Base-by-base conservation (phyloP, 768 basidiomycete species). In the Amanita pallidorosea region DNA sequence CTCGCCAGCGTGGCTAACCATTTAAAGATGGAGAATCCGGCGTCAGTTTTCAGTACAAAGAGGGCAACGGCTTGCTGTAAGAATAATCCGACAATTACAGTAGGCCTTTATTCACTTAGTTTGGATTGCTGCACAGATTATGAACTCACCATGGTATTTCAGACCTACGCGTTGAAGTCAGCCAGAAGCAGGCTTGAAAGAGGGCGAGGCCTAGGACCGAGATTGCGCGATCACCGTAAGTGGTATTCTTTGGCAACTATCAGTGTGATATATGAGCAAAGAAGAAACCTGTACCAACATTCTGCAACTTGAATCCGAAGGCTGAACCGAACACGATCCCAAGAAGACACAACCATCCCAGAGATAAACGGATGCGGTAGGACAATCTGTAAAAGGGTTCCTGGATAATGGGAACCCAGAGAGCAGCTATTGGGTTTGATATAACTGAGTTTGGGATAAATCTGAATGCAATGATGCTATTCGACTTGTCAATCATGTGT, bases 71-170 rank as follows among this genome's bases (percentile, higher is more conserved):
- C 78, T 69, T 93, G 90, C 62, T 96, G 92, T 38, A 85, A 58
- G 66, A 92, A 83, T 17, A 94, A 70, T 17, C 92, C 92, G 44
- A 90, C 83, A 52, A 93, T 81, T 58, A 92, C 79, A n/a, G 90
- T 91, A 12, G 80, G 84, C 87, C 85, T 85, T 53, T 20, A 25
- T 13, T 8, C 20, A 12, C 20, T 42, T 25, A n/a, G 37, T 37
- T 52, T 27, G 40, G 38, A 27, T 49, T 0, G 33, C 33, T 25
- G 40, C 5, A 17, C 33, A 15, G 7, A 43, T 23, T 38, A 42
- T 18, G 15, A 50, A 61, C 75, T 35, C 57, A 85, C 88, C 90
- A 93, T 38, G 83, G 83, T 49, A 94, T 75, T 5, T 73, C 69
- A 13, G 67, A 72, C 25, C 84, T 76, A 57, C 82, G 71, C 45